Base-by-base conservation (phyloP, 225 moss, liverwort and hornwort species). In the Neckera pumila region DNA sequence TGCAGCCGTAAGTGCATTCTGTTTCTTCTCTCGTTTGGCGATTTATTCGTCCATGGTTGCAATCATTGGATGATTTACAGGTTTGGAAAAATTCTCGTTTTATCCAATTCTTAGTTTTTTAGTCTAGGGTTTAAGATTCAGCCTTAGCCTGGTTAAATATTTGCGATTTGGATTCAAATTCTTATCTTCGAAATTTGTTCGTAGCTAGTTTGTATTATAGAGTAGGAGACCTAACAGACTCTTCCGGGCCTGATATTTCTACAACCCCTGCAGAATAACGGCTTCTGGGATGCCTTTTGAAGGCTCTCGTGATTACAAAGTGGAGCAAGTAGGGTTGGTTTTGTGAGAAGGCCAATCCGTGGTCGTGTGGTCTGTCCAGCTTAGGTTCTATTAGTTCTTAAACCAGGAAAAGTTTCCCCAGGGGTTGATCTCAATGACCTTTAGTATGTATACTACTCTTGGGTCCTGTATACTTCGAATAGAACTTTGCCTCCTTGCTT, bases 1-100 rank as follows among this genome's bases (percentile, higher is more conserved):
- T 95, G 86, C 88, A 88, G 30, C 87, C 86, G 93, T 95, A 88
- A 92, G 93, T 61, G 79, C 56, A 67, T 64, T 76, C 65, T 40
- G 69, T 82, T 85, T 63, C 43, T n/a, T 79, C 38, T 47, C 36
- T 76, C 19, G 85, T 70, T 42, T 34, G 26, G 12, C 30, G 40
- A 62, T 77, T 88, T 30, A 42, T 80, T 84, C n/a, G 79, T 54
- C 65, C 60, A 43, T 70, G 40, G 54, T 84, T 89, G 69, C 76
- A 65, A 53, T 88, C 62, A 22, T 67, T 45, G n/a, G 79, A 67
- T 87, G 70, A 47, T 54, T 75, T 78, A 17, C 14, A 62, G 43
- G 43, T 45, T 78, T 34, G 62, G n/a, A 38, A 63, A 36, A 80
- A 65, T 81, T 84, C 45, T 84, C 30, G 80, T 14, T 40, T 14